phyloP scores from a whole-genome alignment of 75 land plant genomes.

The Adiantum capillusveneris region DNA sequence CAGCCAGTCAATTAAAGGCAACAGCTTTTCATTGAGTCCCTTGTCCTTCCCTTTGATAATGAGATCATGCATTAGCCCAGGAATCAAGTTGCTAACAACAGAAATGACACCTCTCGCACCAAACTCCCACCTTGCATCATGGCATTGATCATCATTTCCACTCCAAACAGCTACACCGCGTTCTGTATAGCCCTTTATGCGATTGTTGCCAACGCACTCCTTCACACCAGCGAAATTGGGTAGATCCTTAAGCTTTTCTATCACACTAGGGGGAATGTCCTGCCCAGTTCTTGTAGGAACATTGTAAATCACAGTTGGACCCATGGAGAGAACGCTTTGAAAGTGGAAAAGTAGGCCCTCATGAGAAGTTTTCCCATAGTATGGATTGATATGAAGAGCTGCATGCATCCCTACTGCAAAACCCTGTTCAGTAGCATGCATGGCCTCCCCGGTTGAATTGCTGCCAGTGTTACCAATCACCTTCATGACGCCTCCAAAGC shows the following conservation, averaged over 20 bases:
- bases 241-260: slow-evolving; percentile 32
- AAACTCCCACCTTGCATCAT: slow-evolving; percentile 77
- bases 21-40: slow-evolving; percentile 42
- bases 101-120: slow-evolving; percentile 81
- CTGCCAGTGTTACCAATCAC: slow-evolving; percentile 92
- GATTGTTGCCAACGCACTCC: slow-evolving; percentile 74
- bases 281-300: slow-evolving; percentile 78
- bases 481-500: slow-evolving; percentile 62
- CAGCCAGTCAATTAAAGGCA: slow-evolving; percentile 73
- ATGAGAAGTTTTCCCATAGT: slow-evolving; percentile 79
- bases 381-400: slow-evolving; percentile 81
- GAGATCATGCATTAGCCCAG: slow-evolving; percentile 56
- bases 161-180: slow-evolving; percentile 68
- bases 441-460: slow-evolving; percentile 80
- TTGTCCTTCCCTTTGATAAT: slow-evolving; percentile 46
- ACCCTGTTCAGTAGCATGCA: slow-evolving; percentile 80
- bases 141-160: slow-evolving; percentile 83
- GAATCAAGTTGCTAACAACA: slow-evolving; percentile 71
- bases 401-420: slow-evolving; percentile 91
- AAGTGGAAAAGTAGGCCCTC: slow-evolving; percentile 61
- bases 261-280: slow-evolving; percentile 65
- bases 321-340: slow-evolving; percentile 50
- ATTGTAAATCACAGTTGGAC: slow-evolving; percentile 76
- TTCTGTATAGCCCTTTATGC: slow-evolving; percentile 40
- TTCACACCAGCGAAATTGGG: slow-evolving; percentile 69